These are phyloP conservation scores for Peniophora sp. DNA, from an alignment of 1,284 basidiomycete species.

Conservation along the genomic window DNA sequence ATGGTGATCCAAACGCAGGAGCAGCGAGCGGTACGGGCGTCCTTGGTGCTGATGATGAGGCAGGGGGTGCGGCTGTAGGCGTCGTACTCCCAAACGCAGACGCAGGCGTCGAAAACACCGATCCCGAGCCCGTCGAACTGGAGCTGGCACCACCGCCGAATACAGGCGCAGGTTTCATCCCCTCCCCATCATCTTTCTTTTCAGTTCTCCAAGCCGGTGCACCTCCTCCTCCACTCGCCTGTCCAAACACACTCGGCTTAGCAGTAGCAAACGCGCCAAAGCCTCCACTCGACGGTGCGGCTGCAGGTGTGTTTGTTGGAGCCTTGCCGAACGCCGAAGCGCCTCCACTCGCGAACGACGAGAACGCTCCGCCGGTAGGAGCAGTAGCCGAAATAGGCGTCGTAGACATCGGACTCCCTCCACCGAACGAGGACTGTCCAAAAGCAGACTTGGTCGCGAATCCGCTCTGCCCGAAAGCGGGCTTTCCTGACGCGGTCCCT, in stretches of 20 bases:
- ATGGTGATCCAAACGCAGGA: background rate
- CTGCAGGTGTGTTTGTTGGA: slow-evolving; percentile 9
- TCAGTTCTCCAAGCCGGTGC: background rate
- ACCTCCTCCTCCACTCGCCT: slow-evolving; percentile 5
- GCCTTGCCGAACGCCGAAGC: slow-evolving; percentile 19
- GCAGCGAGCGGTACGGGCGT: background rate
- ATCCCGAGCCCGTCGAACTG: background rate
- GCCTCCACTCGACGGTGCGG: slow-evolving; percentile 1
- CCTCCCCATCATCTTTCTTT: background rate
- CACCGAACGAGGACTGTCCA: slow-evolving; percentile 21
- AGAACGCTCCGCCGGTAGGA: slow-evolving; percentile 14
- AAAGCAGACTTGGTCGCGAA: slow-evolving; percentile 22
- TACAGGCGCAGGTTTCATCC: background rate
- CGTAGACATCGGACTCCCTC: slow-evolving; percentile 8
- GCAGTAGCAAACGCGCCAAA: slow-evolving; percentile 6
- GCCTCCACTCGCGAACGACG: slow-evolving; percentile 21
- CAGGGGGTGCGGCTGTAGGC: background rate
- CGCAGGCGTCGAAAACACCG: background rate
- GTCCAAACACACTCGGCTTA: slow-evolving; percentile 19
- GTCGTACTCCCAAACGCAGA: background rate
- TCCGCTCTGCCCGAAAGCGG: slow-evolving; percentile 17
- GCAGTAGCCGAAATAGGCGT: slow-evolving; percentile 8
- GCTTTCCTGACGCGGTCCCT: slow-evolving; percentile 7
- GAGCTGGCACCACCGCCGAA: slow-evolving; percentile 1
- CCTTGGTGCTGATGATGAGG: background rate